phyloP scores from a whole-genome alignment of 768 basidiomycete genomes.

The Mrakia gelida region DNA sequence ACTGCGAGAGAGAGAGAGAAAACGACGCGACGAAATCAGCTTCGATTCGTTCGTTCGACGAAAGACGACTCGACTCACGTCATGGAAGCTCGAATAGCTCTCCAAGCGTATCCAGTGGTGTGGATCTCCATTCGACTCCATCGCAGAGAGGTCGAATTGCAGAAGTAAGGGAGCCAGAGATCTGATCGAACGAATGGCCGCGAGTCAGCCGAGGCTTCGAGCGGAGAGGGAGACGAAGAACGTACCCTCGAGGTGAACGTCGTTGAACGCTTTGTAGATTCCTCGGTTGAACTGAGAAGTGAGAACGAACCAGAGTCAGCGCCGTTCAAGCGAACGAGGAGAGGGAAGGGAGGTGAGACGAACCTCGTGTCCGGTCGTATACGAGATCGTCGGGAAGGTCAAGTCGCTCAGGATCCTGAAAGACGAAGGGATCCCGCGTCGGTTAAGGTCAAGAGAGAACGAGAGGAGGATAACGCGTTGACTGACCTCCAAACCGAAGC shows the following conservation, averaged over 20 bases:
- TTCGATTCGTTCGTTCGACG: too few species aligned
- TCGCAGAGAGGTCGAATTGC: conserved; percentile 95
- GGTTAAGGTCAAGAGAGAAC: not conserved
- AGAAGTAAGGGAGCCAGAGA: conserved; percentile 98
- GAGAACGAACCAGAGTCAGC: conserved; percentile 42
- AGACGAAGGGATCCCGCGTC: not conserved
- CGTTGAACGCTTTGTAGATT: conserved; percentile 92
- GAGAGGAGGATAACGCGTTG: not conserved
- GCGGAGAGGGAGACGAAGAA: not conserved
- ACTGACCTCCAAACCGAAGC: conserved; percentile 74
- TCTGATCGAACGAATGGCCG: conserved; percentile 48
- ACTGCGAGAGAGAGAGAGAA: not conserved
- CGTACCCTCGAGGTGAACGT: conserved; percentile 62
- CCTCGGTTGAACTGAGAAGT: conserved; percentile 92
- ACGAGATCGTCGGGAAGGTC: conserved; percentile 85
- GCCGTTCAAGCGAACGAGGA: conserved; percentile 16
- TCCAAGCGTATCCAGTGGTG: conserved; percentile 97
- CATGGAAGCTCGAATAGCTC: conserved; percentile 82
- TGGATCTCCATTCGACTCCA: conserved; percentile 96
- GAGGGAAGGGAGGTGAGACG: too few species aligned
- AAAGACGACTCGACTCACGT: conserved; percentile 46
- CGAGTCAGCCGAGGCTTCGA: not conserved
- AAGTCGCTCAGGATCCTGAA: conserved; percentile 71
- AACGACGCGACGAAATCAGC: not conserved
- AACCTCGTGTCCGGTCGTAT: conserved; percentile 63